A percentile compares a stretch with the other conserved stretches of the same genome.
Evolutionary conservation across 805 yeast genomes (phyloP).

Genomic region (Starmera quercuum): DNA sequence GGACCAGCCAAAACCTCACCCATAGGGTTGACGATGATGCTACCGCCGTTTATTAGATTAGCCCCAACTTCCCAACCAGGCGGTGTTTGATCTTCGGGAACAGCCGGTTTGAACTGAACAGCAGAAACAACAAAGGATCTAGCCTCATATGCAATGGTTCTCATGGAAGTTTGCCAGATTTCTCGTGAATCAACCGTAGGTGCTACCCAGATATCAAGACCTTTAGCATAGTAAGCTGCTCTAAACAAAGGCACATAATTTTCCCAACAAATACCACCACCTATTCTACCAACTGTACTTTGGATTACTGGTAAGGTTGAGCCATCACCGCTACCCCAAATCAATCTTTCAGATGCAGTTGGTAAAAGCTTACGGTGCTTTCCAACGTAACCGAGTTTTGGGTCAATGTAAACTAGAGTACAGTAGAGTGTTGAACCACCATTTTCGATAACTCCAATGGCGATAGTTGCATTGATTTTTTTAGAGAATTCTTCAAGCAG

Average conservation of each 20-base stretch:
- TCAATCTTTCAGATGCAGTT: conserved; percentile 35
- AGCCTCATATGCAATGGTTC: conserved; percentile 35
- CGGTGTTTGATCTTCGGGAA: conserved; percentile 18
- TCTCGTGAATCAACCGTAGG: conserved; percentile 39
- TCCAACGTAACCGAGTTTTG: conserved; percentile 27
- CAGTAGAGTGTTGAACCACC: conserved; percentile 34
- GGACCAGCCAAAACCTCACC: conserved; percentile 40
- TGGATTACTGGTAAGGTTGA: conserved; percentile 33
- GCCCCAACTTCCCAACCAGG: conserved; percentile 24
- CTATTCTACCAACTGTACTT: conserved; percentile 27
- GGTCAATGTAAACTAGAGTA: conserved; percentile 32
- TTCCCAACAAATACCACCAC: conserved; percentile 43
- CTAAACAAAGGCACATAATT: conserved; percentile 34
- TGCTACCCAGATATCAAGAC: conserved; percentile 33
- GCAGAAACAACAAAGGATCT: conserved; percentile 32
- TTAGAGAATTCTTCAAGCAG: conserved; percentile 25
- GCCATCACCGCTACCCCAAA: conserved; percentile 43
- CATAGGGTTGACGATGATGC: conserved; percentile 31
- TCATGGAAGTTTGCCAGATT: conserved; percentile 35
- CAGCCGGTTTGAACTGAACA: conserved; percentile 30
- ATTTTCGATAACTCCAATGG: conserved; percentile 33
- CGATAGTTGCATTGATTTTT: conserved; percentile 27
- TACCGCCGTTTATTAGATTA: conserved; percentile 33
- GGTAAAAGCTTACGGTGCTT: conserved; percentile 39
- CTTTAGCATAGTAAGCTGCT: conserved; percentile 34